Evolutionary conservation across 768 basidiomycete species (phyloP), one percentile per base, ranked within the genome.

Genomic region (Mycena amicta): DNA sequence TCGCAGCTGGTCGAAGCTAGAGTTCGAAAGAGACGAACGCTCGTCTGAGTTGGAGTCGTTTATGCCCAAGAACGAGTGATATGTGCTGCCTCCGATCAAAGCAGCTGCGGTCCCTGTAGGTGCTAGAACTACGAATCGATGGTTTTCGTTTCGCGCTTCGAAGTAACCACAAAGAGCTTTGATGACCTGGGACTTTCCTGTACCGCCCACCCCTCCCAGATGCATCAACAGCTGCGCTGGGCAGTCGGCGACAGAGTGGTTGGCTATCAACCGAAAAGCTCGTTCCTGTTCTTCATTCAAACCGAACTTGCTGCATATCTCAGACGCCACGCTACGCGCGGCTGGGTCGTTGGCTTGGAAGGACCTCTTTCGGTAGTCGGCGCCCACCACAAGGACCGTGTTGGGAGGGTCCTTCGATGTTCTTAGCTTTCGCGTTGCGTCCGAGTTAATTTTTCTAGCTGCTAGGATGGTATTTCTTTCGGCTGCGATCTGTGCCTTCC

Each of bases 131-230:
- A 66, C 8, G 40, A 70, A 67, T 8, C 63, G 25, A 37, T 68
- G 55, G 6, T 30, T 13, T 31, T 62, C 40, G 18, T 37, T 23
- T 2, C 54, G 13, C 25, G n/a, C 50, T 15, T 29, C n/a, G 59
- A 75, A 75, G 25, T 67, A 66, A 31, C 49, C 3, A 2, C 65
- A 52, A 11, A 71, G 3, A 18, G 72, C 67, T 46, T 69, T 60
- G 2, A 77, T 62, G 0, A 77, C 72, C 28, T 70, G 68, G 0
- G 69, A 65, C 55, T 75, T 77, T 0, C 74, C 72, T 12, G 73
- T 73, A 0, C 74, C 74, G 43, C 70, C 72, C 59, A 70, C 67
- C 3, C 74, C 74, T 20, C 70, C 72, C 3, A 75, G 40, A 49
- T 74, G 70, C 72, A 77, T 71, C 47, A 61, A 61, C 0, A 77